A percentile compares a stretch with the other conserved stretches of the same genome.
These are phyloP conservation scores for Pseudevernia furfuracea DNA, from an alignment of 495 filamentous ascomycete genomes.

Conservation along the genomic window DNA sequence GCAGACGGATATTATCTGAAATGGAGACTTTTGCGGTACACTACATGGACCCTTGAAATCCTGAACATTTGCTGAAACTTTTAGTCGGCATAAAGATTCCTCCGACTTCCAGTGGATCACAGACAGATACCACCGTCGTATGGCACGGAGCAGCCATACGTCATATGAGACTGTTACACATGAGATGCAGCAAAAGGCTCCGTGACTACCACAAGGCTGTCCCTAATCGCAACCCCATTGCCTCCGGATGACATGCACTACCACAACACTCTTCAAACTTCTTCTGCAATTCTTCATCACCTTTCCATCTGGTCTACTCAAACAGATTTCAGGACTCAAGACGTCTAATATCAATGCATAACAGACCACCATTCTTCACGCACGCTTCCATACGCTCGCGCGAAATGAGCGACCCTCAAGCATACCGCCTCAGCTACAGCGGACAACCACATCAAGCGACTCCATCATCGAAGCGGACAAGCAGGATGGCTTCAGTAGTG, in stretches of 20 bases:
- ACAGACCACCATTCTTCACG: slow-evolving; percentile 1
- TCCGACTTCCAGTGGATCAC: not conserved
- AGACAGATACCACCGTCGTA: not conserved
- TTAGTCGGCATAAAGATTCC: not conserved
- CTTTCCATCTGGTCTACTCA: not conserved
- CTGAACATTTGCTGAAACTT: not conserved
- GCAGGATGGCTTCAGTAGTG: not conserved
- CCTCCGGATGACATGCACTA: not conserved
- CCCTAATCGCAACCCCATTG: not conserved
- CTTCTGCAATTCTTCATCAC: not conserved
- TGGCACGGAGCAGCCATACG: not conserved
- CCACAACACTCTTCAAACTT: not conserved
- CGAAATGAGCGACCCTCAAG: slow-evolving; percentile 15
- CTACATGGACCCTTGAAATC: not conserved
- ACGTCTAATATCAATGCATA: not conserved
- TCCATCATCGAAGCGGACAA: slow-evolving; percentile 4
- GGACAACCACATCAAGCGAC: not conserved
- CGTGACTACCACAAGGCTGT: not conserved
- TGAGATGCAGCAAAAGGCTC: not conserved
- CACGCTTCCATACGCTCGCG: slow-evolving; percentile 11
- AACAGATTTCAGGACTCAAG: not conserved
- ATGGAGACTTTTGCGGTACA: slow-evolving; percentile 8
- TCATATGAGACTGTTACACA: not conserved
- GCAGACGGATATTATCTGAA: slow-evolving; percentile 4
- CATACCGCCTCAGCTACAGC: slow-evolving; percentile 13